Evolutionary conservation across 2,329 filamentous ascomycete genomes (phyloP).

Genomic region (Colletotrichum horii): DNA sequence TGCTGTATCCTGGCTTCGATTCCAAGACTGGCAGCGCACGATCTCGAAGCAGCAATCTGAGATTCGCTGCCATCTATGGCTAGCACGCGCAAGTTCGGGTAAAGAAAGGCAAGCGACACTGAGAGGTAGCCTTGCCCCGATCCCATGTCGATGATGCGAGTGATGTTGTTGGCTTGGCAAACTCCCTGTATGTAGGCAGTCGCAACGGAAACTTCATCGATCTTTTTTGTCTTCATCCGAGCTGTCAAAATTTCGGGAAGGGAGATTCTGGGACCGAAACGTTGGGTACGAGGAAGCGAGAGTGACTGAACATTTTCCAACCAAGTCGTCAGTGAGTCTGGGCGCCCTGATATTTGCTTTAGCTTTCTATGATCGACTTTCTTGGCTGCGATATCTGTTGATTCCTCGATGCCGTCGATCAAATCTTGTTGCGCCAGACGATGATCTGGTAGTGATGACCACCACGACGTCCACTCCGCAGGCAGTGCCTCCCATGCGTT

Average conservation of each 20-base stretch:
- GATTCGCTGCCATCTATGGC: constrained; percentile 36
- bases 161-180: constrained; percentile 28
- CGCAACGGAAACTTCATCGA: constrained; percentile 32
- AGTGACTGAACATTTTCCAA: neutral
- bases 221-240: constrained; percentile 36
- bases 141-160: constrained; percentile 26
- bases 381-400: neutral
- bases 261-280: constrained; percentile 1
- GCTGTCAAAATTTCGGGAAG: constrained; percentile 27
- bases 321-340: constrained; percentile 1
- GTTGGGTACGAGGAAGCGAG: constrained; percentile 24
- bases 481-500: constrained; percentile 34
- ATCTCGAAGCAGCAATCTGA: constrained; percentile 31
- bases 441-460: constrained; percentile 30
- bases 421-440: constrained; percentile 33
- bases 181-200: constrained; percentile 27
- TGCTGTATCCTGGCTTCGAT: constrained; percentile 27
- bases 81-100: constrained; percentile 29
- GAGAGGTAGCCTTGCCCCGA: constrained; percentile 35
- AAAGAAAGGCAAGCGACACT: constrained; percentile 31
- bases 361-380: neutral
- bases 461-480: constrained; percentile 33
- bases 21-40: constrained; percentile 26
- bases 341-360: neutral
- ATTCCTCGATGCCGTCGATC: constrained; percentile 30